phyloP scores from a whole-genome alignment of 495 filamentous ascomycete genomes.

The Penicillium coprophilum region DNA sequence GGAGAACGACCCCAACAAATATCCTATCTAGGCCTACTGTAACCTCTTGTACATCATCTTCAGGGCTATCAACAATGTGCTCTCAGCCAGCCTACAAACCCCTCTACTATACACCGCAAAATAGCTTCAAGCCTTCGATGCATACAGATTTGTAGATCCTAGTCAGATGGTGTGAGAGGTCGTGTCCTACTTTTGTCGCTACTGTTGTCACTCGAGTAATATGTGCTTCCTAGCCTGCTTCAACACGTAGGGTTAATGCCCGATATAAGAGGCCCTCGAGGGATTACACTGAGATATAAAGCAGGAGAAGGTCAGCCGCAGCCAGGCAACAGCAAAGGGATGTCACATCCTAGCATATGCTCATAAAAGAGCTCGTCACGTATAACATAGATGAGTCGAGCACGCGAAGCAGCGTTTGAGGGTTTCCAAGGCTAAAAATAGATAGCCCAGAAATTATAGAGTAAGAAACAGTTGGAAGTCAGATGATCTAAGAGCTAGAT shows the following conservation, averaged over 20 bases:
- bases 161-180: no score
- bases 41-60: neutral
- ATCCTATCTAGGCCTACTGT: neutral
- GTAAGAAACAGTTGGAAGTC: neutral
- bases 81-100: neutral
- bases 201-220: no score
- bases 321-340: no score
- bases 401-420: neutral
- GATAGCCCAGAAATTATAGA: neutral
- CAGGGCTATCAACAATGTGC: neutral
- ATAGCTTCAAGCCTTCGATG: neutral
- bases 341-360: no score
- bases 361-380: neutral
- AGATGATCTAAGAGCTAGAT: neutral
- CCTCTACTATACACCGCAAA: neutral
- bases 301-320: no score
- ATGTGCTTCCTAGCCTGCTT: no score
- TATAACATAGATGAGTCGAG: neutral
- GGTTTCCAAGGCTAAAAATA: constrained; percentile 13
- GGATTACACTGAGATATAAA: no score
- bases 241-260: no score
- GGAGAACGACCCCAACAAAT: constrained; percentile 5
- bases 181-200: no score
- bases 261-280: no score
- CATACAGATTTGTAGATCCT: no score